These are phyloP conservation scores for Allomyces macrogynus DNA, from an alignment of 192 early-diverging fungal genomes.

Conservation along the genomic window DNA sequence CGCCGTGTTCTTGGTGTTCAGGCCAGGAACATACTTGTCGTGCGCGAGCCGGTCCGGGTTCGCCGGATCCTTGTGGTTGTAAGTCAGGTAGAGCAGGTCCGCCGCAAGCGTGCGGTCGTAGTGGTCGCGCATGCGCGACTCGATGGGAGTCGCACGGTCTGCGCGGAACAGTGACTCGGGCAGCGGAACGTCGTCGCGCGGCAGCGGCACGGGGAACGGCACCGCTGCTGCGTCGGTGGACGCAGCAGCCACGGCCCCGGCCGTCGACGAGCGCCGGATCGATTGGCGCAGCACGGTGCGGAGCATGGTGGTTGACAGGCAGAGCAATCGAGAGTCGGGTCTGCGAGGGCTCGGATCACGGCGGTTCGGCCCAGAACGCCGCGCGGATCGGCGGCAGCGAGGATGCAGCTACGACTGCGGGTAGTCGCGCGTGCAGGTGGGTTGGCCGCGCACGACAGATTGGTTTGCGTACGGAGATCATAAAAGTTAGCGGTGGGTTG, in stretches of 20 bases:
- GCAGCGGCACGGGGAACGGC: not conserved
- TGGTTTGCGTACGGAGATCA: no score
- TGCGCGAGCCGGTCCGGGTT: slow-evolving; percentile 11
- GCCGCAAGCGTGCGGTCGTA: slow-evolving; percentile 52
- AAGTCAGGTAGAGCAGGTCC: slow-evolving; percentile 51
- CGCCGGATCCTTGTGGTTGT: slow-evolving; percentile 35
- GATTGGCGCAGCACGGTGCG: not conserved
- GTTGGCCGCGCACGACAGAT: no score
- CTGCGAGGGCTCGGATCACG: no score
- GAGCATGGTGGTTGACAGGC: no score
- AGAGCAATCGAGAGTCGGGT: no score
- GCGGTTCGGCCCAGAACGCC: no score
- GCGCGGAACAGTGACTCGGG: slow-evolving; percentile 4
- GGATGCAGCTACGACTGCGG: no score
- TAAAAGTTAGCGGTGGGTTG: no score
- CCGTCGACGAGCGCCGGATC: not conserved
- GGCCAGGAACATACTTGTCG: slow-evolving; percentile 10
- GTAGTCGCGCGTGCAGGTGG: no score
- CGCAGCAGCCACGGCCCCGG: not conserved
- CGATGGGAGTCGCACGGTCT: slow-evolving; percentile 14
- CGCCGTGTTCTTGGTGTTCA: slow-evolving; percentile 7
- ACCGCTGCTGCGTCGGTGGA: not conserved
- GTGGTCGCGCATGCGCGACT: slow-evolving; percentile 45
- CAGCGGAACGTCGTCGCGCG: not conserved
- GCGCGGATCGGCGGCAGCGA: no score